These are phyloP conservation scores for Spergularia bocconei DNA, from an alignment of 148 eudicot genomes.

Conservation along the genomic window DNA sequence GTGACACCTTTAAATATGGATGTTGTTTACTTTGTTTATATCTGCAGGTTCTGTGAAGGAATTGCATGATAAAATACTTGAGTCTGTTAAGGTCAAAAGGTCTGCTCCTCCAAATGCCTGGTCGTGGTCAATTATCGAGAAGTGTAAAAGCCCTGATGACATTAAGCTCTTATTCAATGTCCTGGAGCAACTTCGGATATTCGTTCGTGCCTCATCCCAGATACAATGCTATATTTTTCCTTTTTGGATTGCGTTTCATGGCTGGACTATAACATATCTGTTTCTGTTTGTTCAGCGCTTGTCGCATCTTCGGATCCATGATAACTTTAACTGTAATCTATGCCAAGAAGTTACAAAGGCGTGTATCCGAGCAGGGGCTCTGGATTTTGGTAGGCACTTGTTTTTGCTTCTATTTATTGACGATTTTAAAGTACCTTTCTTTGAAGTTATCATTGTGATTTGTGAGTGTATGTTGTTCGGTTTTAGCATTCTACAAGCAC, in stretches of 20 bases:
- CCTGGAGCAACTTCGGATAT: conserved; percentile 60
- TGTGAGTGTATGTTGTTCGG: background rate
- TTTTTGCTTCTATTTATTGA: background rate
- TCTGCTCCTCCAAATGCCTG: conserved; percentile 87
- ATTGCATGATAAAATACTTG: conserved; percentile 61
- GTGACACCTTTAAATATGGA: background rate
- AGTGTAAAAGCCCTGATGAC: conserved; percentile 55
- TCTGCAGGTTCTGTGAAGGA: conserved; percentile 74
- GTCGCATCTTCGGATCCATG: conserved; percentile 85
- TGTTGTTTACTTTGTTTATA: conserved; percentile 13
- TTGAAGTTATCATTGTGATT: background rate
- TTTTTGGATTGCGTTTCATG: conserved; percentile 2
- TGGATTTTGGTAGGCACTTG: conserved; percentile 64
- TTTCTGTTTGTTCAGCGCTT: conserved; percentile 57
- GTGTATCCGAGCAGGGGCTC: conserved; percentile 68
- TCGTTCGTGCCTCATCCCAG: conserved; percentile 53
- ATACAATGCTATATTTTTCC: background rate
- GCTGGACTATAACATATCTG: conserved; percentile 12
- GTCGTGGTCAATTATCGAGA: conserved; percentile 82
- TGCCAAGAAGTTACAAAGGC: conserved; percentile 81
- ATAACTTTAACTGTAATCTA: conserved; percentile 64
- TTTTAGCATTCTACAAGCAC: background rate
- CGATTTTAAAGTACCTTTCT: background rate
- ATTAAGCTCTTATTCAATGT: conserved; percentile 66
- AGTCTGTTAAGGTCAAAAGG: conserved; percentile 51